Percentiles rank a stretch among this genome's conserved stretches.
Conservation (phyloP, 106 monocot genomes). For the Dactylorhiza incarnata region DNA sequence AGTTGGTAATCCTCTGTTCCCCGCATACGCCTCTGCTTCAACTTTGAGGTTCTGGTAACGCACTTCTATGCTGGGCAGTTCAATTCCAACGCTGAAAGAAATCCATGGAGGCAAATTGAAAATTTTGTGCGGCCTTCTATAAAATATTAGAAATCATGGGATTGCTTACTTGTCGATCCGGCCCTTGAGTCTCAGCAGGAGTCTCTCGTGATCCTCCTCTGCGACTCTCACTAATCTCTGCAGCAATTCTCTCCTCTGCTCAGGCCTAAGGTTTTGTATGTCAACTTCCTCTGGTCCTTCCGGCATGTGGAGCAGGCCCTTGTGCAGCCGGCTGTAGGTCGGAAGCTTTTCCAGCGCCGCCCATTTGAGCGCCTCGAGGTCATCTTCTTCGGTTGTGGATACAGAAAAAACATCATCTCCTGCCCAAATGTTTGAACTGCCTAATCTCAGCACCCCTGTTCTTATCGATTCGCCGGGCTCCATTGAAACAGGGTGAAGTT, state of each 20-base stretch:
- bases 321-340: slow-evolving; percentile 29
- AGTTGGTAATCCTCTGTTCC: slow-evolving; percentile 46
- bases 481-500: slow-evolving; percentile 6
- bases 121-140: no score
- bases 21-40: slow-evolving; percentile 34
- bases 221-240: slow-evolving; percentile 44
- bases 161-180: slow-evolving; percentile 46
- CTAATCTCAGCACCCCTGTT: slow-evolving; percentile 14
- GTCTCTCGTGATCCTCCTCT: slow-evolving; percentile 64
- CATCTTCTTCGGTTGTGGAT: slow-evolving; percentile 39
- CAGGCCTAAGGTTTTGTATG: slow-evolving; percentile 21
- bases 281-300: slow-evolving; percentile 42
- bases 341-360: slow-evolving; percentile 58
- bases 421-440: slow-evolving; percentile 16
- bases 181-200: slow-evolving; percentile 58
- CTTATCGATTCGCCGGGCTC: slow-evolving; percentile 12
- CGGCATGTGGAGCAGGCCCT: slow-evolving; percentile 18
- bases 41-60: slow-evolving; percentile 42
- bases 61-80: slow-evolving; percentile 56
- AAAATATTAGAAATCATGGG: background rate
- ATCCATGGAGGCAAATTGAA: background rate
- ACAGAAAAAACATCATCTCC: slow-evolving; percentile 20
- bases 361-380: slow-evolving; percentile 55
- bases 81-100: slow-evolving; percentile 49
- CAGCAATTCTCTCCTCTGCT: slow-evolving; percentile 37